A percentile compares a stretch with the other conserved stretches of the same genome.
phyloP scores from a whole-genome alignment of 805 yeast genomes.

The Teunomyces gatunensis region DNA sequence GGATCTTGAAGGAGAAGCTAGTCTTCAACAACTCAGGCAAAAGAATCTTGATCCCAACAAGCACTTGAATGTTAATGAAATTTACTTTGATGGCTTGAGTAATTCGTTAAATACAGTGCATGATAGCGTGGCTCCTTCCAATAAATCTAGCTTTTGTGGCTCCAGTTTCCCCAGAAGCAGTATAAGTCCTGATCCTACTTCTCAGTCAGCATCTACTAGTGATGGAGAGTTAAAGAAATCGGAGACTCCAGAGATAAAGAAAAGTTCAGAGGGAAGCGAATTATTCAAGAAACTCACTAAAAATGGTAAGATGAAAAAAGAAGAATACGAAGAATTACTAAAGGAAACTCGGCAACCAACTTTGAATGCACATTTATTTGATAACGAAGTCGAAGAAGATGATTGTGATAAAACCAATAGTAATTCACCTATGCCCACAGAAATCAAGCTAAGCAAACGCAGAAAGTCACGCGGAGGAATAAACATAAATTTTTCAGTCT shows the following conservation, averaged over 20 bases:
- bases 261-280: constrained; percentile 17
- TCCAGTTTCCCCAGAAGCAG: not conserved
- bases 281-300: constrained; percentile 37
- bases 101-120: constrained; percentile 27
- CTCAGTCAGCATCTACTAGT: not conserved
- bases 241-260: constrained; percentile 5
- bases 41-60: constrained; percentile 42
- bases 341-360: constrained; percentile 32
- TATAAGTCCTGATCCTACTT: not conserved
- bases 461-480: constrained; percentile 30
- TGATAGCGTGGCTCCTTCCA: constrained; percentile 5
- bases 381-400: constrained; percentile 33
- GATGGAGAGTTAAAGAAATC: constrained; percentile 3
- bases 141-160: not conserved
- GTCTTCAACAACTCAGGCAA: constrained; percentile 32
- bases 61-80: constrained; percentile 38
- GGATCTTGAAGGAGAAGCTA: constrained; percentile 47
- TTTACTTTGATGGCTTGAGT: constrained; percentile 32
- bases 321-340: constrained; percentile 29
- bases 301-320: constrained; percentile 31
- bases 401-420: constrained; percentile 14
- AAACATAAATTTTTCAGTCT: constrained; percentile 11
- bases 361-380: constrained; percentile 35
- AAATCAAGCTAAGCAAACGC: constrained; percentile 14
- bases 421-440: constrained; percentile 4